Evolutionary conservation across 306 rosid species (phyloP), one percentile per base, ranked within the genome.

Genomic region (Adenanthera pavonina): DNA sequence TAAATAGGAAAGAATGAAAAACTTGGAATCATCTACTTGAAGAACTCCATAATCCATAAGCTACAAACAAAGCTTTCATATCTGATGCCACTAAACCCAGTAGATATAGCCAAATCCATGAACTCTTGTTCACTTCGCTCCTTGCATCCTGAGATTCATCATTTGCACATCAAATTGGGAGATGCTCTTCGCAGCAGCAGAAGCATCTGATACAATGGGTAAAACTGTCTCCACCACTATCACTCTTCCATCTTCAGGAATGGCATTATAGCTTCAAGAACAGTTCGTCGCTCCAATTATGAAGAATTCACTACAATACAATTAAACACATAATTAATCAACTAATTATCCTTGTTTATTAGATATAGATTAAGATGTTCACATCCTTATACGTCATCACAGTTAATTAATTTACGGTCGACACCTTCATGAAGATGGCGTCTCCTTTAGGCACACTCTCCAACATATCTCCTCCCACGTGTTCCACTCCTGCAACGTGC

Each of bases 391-490:
- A 25, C 30, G 30, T 25, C 30, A 1, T 25, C 30, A 25, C 30
- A 25, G 30, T 25, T 25, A 25, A 25, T 25, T 25, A 25, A 25
- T 25, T 25, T 25, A 25, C 30, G 30, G 30, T n/a, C n/a, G n/a
- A 8, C 14, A 90, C 91, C 87, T 87, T 88, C 83, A 90, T 73
- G 1, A 88, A 78, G 38, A 90, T 85, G 33, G 88, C 86, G 69
- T 88, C 91, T 44, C 88, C 94, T 3, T 13, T 38, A 2, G 91
- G 89, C 6, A 84, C 87, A 46, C 74, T 80, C 13, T 62, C 78
- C 72, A 90, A 90, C 94, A 90, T 88, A 67, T 88, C 86, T 61
- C 90, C 91, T 2, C 81, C 84, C 8, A 86, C 85, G 30, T 86
- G 87, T 56, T 90, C 74, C 5, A 84, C 90, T 2, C 90, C 89